Evolutionary conservation across 108 stramenopile genomes (phyloP), one percentile per base, ranked within the genome.

Genomic region (Skeletonema tropicum): DNA sequence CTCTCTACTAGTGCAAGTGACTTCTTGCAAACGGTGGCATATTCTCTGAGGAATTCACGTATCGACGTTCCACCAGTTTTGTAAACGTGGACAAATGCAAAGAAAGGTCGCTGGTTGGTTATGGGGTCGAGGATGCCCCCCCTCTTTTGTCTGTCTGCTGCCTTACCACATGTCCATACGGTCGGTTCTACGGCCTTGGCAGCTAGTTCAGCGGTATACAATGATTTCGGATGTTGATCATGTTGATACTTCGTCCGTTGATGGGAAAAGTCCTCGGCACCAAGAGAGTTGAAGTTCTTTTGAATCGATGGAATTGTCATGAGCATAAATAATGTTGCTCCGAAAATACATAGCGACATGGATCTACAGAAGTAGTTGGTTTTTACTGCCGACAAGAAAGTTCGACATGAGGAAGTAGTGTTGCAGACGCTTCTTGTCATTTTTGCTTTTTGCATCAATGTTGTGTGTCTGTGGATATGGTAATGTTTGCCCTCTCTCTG

Each of bases 21-120:
- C 23, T 72, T 72, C 6, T 72, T 36, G 52, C 88, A 89, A 14
- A 71, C 32, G 29, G 48, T 23, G 6, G 76, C 73, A 75, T 86
- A 89, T 3, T 60, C 32, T 29, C 52, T 17, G 57, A 87, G 85
- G 60, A 85, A 85, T 11, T 33, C 33, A 2, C 86, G 71, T 26
- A 86, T 45, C 38, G 86, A 79, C 7, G 84, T 76, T 38, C 88
- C 88, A 11, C 83, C 85, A 30, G 88, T 83, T 48, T 89, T 89
- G 77, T 76, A 89, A 38, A 87, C 75, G 38, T 89, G 88, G 3
- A 85, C 77, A 71, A 89, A 85, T 3, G 67, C 74, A 66, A 89
- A 71, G 17, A 78, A 86, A 14, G 60, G 67, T 38, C 68, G 71
- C 63, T 75, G 58, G 46, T 74, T 35, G 3, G 72, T 75, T 12